Base-by-base conservation (phyloP, 768 basidiomycete species). In the Rhizopogon salebrosus region DNA sequence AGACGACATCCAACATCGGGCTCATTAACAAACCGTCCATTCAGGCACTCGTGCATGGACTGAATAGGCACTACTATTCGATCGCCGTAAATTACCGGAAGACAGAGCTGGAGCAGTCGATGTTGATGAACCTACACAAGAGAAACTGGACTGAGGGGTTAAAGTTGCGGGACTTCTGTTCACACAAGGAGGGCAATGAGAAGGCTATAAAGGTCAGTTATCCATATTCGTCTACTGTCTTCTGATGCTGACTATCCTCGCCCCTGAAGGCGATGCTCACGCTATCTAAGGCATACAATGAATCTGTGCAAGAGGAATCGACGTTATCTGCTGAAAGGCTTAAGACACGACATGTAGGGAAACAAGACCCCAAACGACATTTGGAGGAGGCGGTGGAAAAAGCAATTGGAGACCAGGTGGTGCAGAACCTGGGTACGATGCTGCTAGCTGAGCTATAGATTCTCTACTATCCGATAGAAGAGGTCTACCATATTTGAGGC, bases 1-100 rank as follows among this genome's bases (percentile, higher is more conserved):
- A 98, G 70, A 95, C 93, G 50, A 99, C 97, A 14, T 94, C 91
- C 41, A 99, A 99, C 64, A 95, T 98, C 57, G 97, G 97, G 2
- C 95, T 98, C 64, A 90, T 99, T 71, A 95, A 98, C 70, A 98
- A 98, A 70, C 97, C 97, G n/a, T 92, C 90, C 53, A 98, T 99
- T 65, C 97, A 98, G 71, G 94, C 94, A 46, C 82, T 98, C 59
- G 97, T 99, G 57, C 95, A 99, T 63, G 95, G 95, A 40, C 75
- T 99, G 57, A 99, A 99, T 68, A 81, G 95, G 58, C 95, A 98
- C 73, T 99, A 99, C 69, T 99, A 99, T 75, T 91, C 88, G 48
- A 94, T 99, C 58, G 93, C 89, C 6, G 95, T 99, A 56, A 94
- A 95, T 69, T 98, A 98, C 72, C 84, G 95, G 60, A 98, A 98